Evolutionary conservation across 768 basidiomycete species (phyloP), one percentile per base, ranked within the genome.

Genomic region (Phaeotremella fagi): DNA sequence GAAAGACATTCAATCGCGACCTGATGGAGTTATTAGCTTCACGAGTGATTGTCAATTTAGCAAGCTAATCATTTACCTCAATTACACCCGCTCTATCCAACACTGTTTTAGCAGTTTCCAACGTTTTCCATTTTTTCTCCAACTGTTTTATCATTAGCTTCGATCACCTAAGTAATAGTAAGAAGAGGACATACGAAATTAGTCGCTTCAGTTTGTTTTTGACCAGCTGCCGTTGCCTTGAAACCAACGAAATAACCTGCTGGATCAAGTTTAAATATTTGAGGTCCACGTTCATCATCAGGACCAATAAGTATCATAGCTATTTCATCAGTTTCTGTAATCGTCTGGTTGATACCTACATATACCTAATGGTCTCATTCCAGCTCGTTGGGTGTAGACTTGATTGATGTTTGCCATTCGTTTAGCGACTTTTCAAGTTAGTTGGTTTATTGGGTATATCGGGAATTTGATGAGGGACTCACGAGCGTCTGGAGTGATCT

Each of bases 201-300:
- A 85, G 92, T 95, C 1, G 90, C 91, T 71, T 99, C 95, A 70
- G 95, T 94, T 67, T 98, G 95, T 68, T 99, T 98, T 59, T 76
- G 75, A 0, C 95, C 95, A 1, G 92, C 86, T 0, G 94, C 84
- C 1, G 94, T 94, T 7, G 95, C 95, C 64, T 97, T 92, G 79
- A 92, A 98, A 0, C 95, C 95, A 41, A 95, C 89, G 72, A 92
- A 99, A 77, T 95, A 98, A 3, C 95, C 95, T 2, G 95, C 95
- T 11, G 95, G 95, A 71, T 99, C 95, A 48, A 98, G 85, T 77
- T 95, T 97, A 81, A 97, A 98, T 66, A 86, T 82, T 73, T 97
- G 94, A n/a, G 95, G 94, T 3, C 94, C 94, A 48, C 81, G 80
- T 71, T 92, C 88, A 7, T 85, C 80, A 75, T 98, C 95, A 55